Evolutionary conservation across 169 alveolate genomes (phyloP).

Genomic region (Plasmodium ovale): DNA sequence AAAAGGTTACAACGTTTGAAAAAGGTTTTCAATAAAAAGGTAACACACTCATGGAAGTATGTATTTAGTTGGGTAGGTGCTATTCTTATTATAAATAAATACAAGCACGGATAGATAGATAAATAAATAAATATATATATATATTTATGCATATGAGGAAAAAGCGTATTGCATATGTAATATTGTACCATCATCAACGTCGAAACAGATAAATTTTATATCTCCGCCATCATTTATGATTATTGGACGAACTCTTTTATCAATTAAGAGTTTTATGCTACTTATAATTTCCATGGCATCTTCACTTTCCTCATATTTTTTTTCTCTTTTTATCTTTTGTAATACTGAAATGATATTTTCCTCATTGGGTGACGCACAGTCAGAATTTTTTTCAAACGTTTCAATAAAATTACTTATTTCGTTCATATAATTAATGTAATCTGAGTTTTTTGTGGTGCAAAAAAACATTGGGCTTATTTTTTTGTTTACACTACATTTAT

Average conservation of each 20-base stretch:
- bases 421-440: conserved; percentile 56
- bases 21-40: background rate
- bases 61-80: too few species aligned
- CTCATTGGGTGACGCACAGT: conserved; percentile 12
- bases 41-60: background rate
- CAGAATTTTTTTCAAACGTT: conserved; percentile 37
- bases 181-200: conserved; percentile 80
- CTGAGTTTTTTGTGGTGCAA: conserved; percentile 42
- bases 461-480: conserved; percentile 3
- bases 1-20: background rate
- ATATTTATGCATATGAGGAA: background rate
- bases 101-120: background rate
- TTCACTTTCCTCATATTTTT: conserved; percentile 54
- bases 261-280: conserved; percentile 82
- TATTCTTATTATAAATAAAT: background rate
- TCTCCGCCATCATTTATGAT: conserved; percentile 87
- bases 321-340: conserved; percentile 68
- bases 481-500: conserved; percentile 36
- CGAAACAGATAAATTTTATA: conserved; percentile 81
- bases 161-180: background rate
- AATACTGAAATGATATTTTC: conserved; percentile 54
- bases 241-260: conserved; percentile 84
- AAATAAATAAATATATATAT: background rate
- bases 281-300: conserved; percentile 81
- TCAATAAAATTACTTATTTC: conserved; percentile 63